phyloP scores from a whole-genome alignment of 805 yeast species.

The Pichia exigua region DNA sequence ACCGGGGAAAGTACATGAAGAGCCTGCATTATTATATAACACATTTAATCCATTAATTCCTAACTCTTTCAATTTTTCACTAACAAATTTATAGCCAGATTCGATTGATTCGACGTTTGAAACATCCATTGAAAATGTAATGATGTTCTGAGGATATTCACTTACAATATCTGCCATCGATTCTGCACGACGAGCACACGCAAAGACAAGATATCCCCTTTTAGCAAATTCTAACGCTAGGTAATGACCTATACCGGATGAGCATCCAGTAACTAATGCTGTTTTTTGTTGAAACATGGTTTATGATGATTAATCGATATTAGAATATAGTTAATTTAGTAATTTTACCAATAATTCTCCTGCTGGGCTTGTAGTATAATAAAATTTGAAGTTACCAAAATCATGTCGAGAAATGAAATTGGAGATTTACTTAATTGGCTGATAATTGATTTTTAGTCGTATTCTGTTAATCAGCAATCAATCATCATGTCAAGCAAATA shows the following conservation, averaged over 20 bases:
- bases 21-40: slow-evolving; percentile 60
- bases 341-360: no score
- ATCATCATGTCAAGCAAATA: not conserved
- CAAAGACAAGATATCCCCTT: slow-evolving; percentile 50
- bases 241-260: slow-evolving; percentile 50
- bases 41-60: slow-evolving; percentile 39
- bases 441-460: not conserved
- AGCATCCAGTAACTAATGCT: slow-evolving; percentile 54
- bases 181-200: slow-evolving; percentile 62
- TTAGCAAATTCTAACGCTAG: slow-evolving; percentile 37
- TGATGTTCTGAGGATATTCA: slow-evolving; percentile 33
- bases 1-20: slow-evolving; percentile 61
- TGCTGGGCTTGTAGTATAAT: no score
- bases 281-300: slow-evolving; percentile 3
- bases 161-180: slow-evolving; percentile 46
- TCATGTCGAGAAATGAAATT: not conserved
- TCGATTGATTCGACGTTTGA: slow-evolving; percentile 40
- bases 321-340: no score
- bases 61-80: slow-evolving; percentile 10
- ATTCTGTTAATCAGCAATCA: not conserved
- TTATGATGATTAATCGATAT: not conserved
- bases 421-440: not conserved
- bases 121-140: slow-evolving; percentile 50
- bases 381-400: not conserved
- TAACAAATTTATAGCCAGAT: slow-evolving; percentile 36